Evolutionary conservation across 2,329 filamentous ascomycete genomes (phyloP), one percentile per base, ranked within the genome.

Genomic region (Hymenoscyphus albidus): DNA sequence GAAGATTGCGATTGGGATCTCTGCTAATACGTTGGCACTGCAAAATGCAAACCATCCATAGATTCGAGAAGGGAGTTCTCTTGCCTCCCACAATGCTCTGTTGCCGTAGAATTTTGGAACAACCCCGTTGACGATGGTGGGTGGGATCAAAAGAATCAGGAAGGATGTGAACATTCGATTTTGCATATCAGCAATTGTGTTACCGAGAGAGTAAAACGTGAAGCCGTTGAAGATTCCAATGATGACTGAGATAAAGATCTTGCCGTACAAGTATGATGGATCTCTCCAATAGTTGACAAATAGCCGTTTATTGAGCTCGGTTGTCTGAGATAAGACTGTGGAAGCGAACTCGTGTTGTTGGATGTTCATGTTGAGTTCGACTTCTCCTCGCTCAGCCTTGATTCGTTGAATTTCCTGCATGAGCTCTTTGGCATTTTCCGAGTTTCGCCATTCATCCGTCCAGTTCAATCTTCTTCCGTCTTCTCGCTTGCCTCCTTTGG

Each of bases 71-170:
- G 90, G 90, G 16, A 88, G 83, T 75, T 94, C 91, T 54, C 91
- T 83, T 0, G 85, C 85, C 77, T 90, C 84, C 88, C 89, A 94
- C 2, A 93, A 79, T 0, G 83, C 82, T 75, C 90, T 85, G 75
- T 91, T 91, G 70, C 82, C 80, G 76, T 88, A 91, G 81, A 93
- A 93, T 70, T 91, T 92, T n/a, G 90, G 88, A 1, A 93, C 83
- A 2, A 92, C 84, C 13, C 81, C 84, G 75, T 93, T 93, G 73
- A 93, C 83, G 60, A 93, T 81, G 31, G 88, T 88, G 0, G 89
- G 87, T 0, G 89, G 88, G 61, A 75, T 72, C 1, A 92, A 80
- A 9, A 89, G 76, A 60, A 88, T 83, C 27, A 91, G 70, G 76
- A 90, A 91, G 61, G 79, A 77, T 0, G 89, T 89, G 80, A 94